Conservation (phyloP, 1,284 basidiomycete genomes). For the Bondarzewia mesenterica region DNA sequence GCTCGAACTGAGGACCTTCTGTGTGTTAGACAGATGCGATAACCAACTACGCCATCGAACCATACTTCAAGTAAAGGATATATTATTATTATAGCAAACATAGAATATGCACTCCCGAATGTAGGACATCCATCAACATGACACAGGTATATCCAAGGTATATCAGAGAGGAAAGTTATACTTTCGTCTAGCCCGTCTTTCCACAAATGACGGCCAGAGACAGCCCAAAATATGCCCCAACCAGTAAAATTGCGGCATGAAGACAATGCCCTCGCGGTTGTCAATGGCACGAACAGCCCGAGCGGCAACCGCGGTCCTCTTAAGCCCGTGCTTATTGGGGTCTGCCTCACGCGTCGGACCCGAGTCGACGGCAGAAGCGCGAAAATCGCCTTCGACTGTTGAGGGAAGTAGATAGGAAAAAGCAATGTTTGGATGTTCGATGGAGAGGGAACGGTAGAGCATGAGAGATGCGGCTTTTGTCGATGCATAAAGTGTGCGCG, state of each 20-base stretch:
- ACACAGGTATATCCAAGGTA: no score
- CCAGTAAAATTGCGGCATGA: conserved; percentile 36
- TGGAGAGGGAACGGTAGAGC: conserved; percentile 71
- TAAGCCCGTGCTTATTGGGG: conserved; percentile 49
- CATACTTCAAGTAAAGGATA: no score
- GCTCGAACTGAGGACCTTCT: conserved; percentile 55
- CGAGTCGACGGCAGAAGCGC: conserved; percentile 64
- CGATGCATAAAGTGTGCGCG: conserved; percentile 77
- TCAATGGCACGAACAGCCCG: conserved; percentile 56
- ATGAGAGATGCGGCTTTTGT: conserved; percentile 78
- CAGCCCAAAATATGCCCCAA: conserved; percentile 50
- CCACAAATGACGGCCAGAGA: conserved; percentile 49
- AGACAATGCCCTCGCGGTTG: conserved; percentile 41
- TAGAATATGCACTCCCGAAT: no score
- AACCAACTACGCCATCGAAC: conserved; percentile 75
- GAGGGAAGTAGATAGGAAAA: conserved; percentile 54
- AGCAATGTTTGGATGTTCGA: conserved; percentile 63
- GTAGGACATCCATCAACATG: no score
- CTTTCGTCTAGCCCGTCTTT: conserved; percentile 49
- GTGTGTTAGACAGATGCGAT: conserved; percentile 72
- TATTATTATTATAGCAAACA: no score
- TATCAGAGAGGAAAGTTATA: conserved; percentile 38
- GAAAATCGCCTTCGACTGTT: conserved; percentile 73
- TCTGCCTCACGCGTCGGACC: conserved; percentile 43
- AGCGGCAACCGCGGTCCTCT: conserved; percentile 43